A percentile compares a stretch with the other conserved stretches of the same genome.
Evolutionary conservation across 768 basidiomycete species (phyloP).

Genomic region (Leccinum longicurvipes): DNA sequence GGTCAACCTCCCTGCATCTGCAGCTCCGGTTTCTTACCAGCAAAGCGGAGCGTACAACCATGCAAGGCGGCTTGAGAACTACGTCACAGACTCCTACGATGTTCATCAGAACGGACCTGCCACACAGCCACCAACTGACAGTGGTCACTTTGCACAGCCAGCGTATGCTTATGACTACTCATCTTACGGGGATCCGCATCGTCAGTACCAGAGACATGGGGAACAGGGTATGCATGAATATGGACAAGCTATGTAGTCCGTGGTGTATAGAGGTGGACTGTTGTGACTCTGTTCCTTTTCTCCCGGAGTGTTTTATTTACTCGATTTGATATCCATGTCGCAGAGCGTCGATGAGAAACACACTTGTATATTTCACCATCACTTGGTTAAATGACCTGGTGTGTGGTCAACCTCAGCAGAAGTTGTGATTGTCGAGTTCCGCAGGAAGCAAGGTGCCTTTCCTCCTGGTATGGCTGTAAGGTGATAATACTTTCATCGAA

Average conservation of each 20-base stretch:
- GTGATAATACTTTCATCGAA: not conserved
- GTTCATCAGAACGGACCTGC: constrained; percentile 51
- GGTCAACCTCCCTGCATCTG: constrained; percentile 52
- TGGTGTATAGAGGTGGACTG: constrained; percentile 13
- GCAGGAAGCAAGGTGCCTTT: not conserved
- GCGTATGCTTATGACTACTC: constrained; percentile 28
- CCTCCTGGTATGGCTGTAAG: not conserved
- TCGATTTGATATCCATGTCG: constrained; percentile 18
- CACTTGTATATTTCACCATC: not conserved
- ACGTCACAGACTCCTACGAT: constrained; percentile 47
- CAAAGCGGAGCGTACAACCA: constrained; percentile 20
- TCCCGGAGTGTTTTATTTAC: constrained; percentile 25
- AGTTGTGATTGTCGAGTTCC: not conserved
- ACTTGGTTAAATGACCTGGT: not conserved
- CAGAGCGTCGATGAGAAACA: constrained; percentile 1
- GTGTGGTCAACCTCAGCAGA: not conserved
- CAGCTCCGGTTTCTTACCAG: constrained; percentile 57
- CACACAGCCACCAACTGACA: constrained; percentile 31
- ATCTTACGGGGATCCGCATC: constrained; percentile 26
- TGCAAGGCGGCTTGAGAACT: constrained; percentile 23
- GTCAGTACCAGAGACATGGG: constrained; percentile 29
- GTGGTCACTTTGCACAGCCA: constrained; percentile 27
- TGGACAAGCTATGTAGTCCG: constrained; percentile 33
- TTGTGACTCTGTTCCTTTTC: constrained; percentile 15
- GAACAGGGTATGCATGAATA: constrained; percentile 29